phyloP scores from a whole-genome alignment of 345 rosid species.

The Lepidium aucheri region DNA sequence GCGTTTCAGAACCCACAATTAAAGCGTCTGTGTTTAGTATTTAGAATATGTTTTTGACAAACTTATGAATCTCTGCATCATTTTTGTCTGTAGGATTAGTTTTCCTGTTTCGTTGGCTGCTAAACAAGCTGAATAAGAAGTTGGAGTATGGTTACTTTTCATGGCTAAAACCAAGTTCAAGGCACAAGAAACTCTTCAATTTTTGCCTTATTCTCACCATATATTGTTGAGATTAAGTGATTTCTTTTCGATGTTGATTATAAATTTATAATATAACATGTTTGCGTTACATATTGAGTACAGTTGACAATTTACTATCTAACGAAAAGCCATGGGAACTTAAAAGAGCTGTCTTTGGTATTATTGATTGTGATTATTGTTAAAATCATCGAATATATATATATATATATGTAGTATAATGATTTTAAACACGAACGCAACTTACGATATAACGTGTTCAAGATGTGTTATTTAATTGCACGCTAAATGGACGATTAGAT shows the following conservation, averaged over 20 bases:
- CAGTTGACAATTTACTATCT: neutral
- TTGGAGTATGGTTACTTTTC: neutral
- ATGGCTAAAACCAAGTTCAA: neutral
- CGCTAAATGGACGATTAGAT: constrained; percentile 18
- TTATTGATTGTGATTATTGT: constrained; percentile 3
- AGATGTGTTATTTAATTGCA: neutral
- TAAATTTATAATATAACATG: neutral
- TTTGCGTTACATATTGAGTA: neutral
- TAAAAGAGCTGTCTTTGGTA: neutral
- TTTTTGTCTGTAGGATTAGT: neutral
- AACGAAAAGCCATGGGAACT: neutral
- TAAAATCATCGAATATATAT: neutral
- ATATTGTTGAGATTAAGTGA: neutral
- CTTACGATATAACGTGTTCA: neutral
- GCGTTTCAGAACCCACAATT: neutral
- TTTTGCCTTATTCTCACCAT: neutral
- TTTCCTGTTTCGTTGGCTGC: neutral
- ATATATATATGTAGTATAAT: no score
- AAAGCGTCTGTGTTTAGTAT: neutral
- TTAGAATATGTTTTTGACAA: neutral
- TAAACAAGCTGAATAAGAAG: neutral
- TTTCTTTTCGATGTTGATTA: neutral
- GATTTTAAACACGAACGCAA: neutral
- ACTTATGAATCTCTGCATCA: neutral
- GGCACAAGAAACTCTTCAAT: neutral